Conservation (phyloP, 2,329 filamentous ascomycete species). For the Xylariaceae sp. region DNA sequence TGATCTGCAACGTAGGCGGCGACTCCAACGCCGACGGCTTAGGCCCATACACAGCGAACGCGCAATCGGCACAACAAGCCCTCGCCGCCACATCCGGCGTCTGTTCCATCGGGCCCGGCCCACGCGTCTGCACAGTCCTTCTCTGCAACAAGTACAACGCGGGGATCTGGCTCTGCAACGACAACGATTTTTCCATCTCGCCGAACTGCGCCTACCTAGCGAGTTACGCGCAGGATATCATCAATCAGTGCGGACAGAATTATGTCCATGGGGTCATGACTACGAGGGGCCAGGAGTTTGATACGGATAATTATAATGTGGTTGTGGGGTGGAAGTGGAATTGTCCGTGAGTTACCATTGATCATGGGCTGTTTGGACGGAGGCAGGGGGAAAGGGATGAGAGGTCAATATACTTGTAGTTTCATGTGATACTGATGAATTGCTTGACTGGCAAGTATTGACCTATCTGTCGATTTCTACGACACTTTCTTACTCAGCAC, state of each 20-base stretch:
- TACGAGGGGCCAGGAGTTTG: conserved; percentile 10
- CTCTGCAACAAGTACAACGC: conserved; percentile 10
- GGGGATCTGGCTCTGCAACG: conserved; percentile 19
- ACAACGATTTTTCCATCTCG: conserved; percentile 2
- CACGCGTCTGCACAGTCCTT: conserved; percentile 7
- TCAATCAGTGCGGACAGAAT: not conserved
- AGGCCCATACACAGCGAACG: not conserved
- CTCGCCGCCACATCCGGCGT: not conserved
- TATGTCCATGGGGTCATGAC: not conserved
- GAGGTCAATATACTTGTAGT: no score
- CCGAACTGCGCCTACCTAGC: conserved; percentile 8
- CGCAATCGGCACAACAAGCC: not conserved
- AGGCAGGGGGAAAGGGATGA: not conserved
- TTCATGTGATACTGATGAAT: no score
- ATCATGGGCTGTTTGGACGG: not conserved
- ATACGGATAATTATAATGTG: conserved; percentile 12
- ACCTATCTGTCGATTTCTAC: no score
- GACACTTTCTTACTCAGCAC: no score
- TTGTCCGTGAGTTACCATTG: conserved; percentile 1
- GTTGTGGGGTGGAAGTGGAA: conserved; percentile 8
- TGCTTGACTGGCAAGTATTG: no score
- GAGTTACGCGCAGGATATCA: conserved; percentile 13
- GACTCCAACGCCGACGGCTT: not conserved
- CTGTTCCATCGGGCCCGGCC: conserved; percentile 2
- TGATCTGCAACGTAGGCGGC: conserved; percentile 7